Conservation (phyloP, 192 early-diverging fungal species). For the Coemansia sp. region DNA sequence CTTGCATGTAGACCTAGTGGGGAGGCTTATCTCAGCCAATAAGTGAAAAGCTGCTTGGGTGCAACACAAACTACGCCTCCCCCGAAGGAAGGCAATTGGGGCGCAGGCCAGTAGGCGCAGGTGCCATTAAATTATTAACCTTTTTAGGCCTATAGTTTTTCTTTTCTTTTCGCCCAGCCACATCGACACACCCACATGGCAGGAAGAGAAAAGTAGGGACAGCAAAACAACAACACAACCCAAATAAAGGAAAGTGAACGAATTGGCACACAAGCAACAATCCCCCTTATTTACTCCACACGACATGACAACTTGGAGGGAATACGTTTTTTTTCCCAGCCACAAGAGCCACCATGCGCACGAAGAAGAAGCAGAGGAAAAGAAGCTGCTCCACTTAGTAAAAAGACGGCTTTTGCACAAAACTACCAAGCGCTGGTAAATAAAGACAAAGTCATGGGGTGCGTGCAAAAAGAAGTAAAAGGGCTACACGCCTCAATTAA, state of each 20-base stretch:
- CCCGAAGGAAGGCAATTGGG: background rate
- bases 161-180: background rate
- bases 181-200: background rate
- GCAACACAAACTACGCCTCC: background rate
- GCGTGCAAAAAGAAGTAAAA: background rate
- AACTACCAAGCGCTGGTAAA: background rate
- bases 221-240: constrained; percentile 1
- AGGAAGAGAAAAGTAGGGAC: background rate
- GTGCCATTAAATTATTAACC: background rate
- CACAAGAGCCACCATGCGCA: background rate
- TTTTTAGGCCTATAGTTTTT: background rate
- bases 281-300: background rate
- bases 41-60: background rate
- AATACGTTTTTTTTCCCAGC: background rate
- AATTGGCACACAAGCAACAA: background rate
- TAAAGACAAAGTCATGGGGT: background rate
- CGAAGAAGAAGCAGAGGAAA: background rate
- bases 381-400: background rate
- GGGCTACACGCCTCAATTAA: background rate
- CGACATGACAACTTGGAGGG: background rate
- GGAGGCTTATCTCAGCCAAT: background rate
- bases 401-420: background rate
- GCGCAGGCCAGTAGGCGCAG: background rate
- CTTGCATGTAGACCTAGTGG: background rate
- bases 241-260: background rate